Conservation (phyloP, 1,139 yeast genomes). For the Candida labiduridarum region DNA sequence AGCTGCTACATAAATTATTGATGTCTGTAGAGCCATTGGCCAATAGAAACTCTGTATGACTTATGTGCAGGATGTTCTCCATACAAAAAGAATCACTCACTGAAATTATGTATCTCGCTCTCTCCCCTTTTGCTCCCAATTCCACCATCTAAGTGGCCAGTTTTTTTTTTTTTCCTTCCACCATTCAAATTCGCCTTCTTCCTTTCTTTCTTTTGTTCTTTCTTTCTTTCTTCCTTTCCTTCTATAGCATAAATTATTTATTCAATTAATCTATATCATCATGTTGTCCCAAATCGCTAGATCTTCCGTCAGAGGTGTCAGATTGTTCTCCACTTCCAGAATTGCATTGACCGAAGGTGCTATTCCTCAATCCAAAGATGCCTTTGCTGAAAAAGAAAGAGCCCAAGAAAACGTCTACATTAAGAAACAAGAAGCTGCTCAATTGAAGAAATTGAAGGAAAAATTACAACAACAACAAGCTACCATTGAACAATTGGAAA, state of each 20-base stretch:
- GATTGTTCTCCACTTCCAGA: constrained; percentile 45
- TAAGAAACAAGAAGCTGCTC: constrained; percentile 52
- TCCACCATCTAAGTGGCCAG: neutral
- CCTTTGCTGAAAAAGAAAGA: constrained; percentile 47
- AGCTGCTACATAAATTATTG: no score
- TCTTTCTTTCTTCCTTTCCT: neutral
- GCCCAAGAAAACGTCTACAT: constrained; percentile 49
- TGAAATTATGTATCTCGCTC: neutral
- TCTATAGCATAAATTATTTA: neutral
- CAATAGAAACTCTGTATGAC: neutral
- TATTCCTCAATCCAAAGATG: constrained; percentile 27
- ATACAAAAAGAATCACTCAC: neutral
- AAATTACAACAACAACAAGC: constrained; percentile 49
- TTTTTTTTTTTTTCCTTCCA: neutral
- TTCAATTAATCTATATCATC: constrained; percentile 1
- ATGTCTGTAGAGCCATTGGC: neutral
- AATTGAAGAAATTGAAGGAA: constrained; percentile 49
- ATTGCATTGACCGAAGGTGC: constrained; percentile 31
- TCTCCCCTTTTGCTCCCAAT: neutral
- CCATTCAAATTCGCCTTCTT: neutral
- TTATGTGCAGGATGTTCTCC: constrained; percentile 1
- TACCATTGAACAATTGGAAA: constrained; percentile 44
- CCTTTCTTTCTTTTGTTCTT: neutral
- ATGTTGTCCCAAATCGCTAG: constrained; percentile 37
- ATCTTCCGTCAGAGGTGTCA: constrained; percentile 31